phyloP scores from a whole-genome alignment of 345 rosid genomes.

The Populus alba region DNA sequence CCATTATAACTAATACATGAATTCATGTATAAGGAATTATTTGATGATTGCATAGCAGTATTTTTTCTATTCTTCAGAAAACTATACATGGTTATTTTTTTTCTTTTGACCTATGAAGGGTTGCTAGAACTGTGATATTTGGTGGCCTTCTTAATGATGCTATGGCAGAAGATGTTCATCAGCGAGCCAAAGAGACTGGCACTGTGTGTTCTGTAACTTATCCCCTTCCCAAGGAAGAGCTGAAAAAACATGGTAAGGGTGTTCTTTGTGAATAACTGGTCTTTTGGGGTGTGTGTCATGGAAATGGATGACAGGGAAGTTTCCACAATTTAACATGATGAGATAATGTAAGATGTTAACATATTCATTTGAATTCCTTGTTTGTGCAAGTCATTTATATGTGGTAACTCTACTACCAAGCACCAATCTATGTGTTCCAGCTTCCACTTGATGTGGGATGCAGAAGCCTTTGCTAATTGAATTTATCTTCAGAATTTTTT shows the following conservation, averaged over 20 bases:
- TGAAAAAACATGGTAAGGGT: constrained; percentile 65
- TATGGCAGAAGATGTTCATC: constrained; percentile 73
- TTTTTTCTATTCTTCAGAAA: background rate
- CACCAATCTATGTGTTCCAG: background rate
- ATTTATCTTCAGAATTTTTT: background rate
- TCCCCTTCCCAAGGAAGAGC: constrained; percentile 74
- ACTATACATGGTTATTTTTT: background rate
- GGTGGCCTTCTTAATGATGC: constrained; percentile 73
- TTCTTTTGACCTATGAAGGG: constrained; percentile 44
- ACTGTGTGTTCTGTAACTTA: constrained; percentile 72
- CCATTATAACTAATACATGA: background rate
- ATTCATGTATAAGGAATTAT: background rate
- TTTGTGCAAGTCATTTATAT: background rate
- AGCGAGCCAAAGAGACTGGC: constrained; percentile 58
- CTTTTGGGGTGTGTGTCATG: background rate
- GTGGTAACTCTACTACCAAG: background rate
- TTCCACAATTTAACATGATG: background rate
- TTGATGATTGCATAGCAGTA: background rate
- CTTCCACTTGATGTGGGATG: background rate
- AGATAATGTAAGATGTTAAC: background rate
- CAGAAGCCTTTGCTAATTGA: background rate
- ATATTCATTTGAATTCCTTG: background rate
- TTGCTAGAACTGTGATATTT: constrained; percentile 84
- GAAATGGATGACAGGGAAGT: background rate
- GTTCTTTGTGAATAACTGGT: background rate